Conservation (phyloP, 139 green algal species). For the Picochlorum sp. region DNA sequence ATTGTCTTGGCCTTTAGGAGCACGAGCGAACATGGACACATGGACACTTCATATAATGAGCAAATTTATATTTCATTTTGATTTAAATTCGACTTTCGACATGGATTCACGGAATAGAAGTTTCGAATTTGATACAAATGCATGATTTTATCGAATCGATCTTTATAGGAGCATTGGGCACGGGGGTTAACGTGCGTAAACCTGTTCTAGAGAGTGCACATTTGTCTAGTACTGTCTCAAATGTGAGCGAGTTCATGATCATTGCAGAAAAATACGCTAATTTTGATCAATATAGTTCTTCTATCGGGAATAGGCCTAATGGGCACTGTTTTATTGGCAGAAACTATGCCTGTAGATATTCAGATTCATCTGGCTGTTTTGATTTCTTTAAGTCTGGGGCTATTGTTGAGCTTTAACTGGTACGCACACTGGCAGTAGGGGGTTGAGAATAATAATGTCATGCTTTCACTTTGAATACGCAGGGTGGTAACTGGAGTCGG, state of each 20-base stretch:
- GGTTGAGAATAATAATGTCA: no score
- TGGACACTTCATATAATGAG: no score
- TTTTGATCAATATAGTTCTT: constrained; percentile 34
- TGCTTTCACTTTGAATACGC: no score
- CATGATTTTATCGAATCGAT: not conserved
- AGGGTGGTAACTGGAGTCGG: no score
- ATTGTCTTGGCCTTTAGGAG: no score
- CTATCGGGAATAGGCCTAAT: constrained; percentile 23
- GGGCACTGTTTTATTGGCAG: constrained; percentile 8
- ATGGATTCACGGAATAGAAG: no score
- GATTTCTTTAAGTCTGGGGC: constrained; percentile 21
- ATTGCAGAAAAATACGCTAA: constrained; percentile 29
- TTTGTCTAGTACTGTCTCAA: not conserved
- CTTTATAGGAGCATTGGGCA: not conserved
- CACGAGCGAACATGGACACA: no score
- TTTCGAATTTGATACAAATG: no score
- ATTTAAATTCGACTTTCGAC: no score
- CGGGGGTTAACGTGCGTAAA: not conserved
- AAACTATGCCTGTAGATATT: constrained; percentile 1
- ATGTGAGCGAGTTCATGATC: not conserved
- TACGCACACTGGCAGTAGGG: no score
- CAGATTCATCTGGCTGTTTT: constrained; percentile 29
- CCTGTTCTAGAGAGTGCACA: not conserved
- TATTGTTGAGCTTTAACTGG: constrained; percentile 38
- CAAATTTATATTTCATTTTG: no score